Evolutionary conservation across 495 filamentous ascomycete genomes (phyloP), one percentile per base, ranked within the genome.

Genomic region (Bacidia rubella): DNA sequence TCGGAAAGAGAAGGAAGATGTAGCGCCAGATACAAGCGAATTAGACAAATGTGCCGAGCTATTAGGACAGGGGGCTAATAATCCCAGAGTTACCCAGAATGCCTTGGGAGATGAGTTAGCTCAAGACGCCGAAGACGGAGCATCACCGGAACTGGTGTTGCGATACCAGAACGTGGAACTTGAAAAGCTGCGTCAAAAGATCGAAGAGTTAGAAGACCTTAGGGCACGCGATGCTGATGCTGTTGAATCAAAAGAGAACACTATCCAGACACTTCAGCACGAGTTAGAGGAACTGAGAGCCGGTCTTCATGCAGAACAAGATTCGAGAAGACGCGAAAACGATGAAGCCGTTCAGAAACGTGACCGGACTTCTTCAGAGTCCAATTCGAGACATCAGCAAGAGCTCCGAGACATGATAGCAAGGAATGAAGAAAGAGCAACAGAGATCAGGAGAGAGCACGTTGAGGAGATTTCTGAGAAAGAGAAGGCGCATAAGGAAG

Each of bases 321-420:
- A 41, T 11, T 17, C 17, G 32, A 49, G 15, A 44, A 29, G 48
- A 20, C 17, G 40, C 41, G 56, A 58, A 21, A 39, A 51, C 3
- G 19, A 15, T 10, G 29, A 47, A 20, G 42, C 53, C 21, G 29
- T 21, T 11, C 32, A 21, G n/a, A 54, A 24, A 11, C 51, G 52
- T 27, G 32, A 47, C 15, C 43, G 48, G 23, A 26, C 47, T 3
- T 41, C 51, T 19, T 41, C 29, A 2, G 46, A 53, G 17, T 51
- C 52, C 2, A 47, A 44, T 41, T 44, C 27, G 12, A 45, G 40
- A 27, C 55, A 54, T 17, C 51, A 57, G 39, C 21, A 51, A 47
- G 52, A 50, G 22, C n/a, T 57, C 10, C 38, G 27, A 24, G 47
- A 54, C 21, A 38, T 53, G 20, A 47, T 50, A 12, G 24, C 47